These are phyloP conservation scores for Psilocybe mexicana DNA, from an alignment of 1,284 basidiomycete genomes.

Conservation along the genomic window DNA sequence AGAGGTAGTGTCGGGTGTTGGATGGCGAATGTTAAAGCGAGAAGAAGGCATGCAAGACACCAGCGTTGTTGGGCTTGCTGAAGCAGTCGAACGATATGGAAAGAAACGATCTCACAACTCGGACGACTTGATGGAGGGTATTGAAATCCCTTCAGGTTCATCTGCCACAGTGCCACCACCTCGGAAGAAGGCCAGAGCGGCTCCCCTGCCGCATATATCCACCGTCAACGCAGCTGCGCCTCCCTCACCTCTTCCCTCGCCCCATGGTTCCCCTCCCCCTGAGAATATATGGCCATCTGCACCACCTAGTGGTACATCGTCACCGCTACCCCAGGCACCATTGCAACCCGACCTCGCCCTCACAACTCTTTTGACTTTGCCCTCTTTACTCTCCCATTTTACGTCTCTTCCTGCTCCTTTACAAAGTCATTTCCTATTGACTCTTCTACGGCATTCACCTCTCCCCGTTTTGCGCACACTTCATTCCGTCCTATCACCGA, in stretches of 20 bases:
- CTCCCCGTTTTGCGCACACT: slow-evolving; percentile 81
- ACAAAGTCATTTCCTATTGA: slow-evolving; percentile 85
- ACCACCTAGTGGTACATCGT: slow-evolving; percentile 71
- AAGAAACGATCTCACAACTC: slow-evolving; percentile 72
- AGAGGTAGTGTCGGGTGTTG: slow-evolving; percentile 60
- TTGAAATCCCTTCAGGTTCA: slow-evolving; percentile 57
- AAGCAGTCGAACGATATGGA: slow-evolving; percentile 80
- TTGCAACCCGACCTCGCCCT: slow-evolving; percentile 78
- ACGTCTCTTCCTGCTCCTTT: slow-evolving; percentile 67
- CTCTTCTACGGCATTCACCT: slow-evolving; percentile 81
- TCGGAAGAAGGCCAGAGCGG: slow-evolving; percentile 71
- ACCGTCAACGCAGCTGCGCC: slow-evolving; percentile 71
- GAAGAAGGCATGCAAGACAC: slow-evolving; percentile 54
- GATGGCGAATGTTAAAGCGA: slow-evolving; percentile 72
- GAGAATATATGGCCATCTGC: slow-evolving; percentile 75
- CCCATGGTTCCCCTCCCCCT: slow-evolving; percentile 76
- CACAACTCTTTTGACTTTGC: slow-evolving; percentile 77
- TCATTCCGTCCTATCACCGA: slow-evolving; percentile 81
- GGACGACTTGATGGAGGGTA: slow-evolving; percentile 77
- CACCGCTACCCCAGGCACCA: slow-evolving; percentile 65
- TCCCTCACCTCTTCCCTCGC: slow-evolving; percentile 79
- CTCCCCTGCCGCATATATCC: slow-evolving; percentile 54
- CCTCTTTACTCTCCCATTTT: slow-evolving; percentile 75
- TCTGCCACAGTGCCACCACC: slow-evolving; percentile 61
- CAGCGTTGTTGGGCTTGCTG: slow-evolving; percentile 62